A percentile compares a stretch with the other conserved stretches of the same genome.
Evolutionary conservation across 1,139 yeast species (phyloP).

Genomic region (Debaryomyces sp.): DNA sequence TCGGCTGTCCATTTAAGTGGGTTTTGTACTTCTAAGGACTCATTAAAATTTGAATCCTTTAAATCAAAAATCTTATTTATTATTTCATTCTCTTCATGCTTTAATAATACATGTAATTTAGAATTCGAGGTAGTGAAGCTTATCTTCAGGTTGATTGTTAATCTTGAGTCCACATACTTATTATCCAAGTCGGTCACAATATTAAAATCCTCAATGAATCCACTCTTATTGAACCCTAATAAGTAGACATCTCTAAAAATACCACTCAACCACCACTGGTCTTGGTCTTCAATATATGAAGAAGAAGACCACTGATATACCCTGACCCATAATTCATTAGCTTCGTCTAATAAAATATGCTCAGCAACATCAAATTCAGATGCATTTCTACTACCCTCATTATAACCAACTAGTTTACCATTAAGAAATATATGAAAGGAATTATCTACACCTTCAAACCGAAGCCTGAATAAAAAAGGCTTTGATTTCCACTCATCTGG

Average conservation of each 20-base stretch:
- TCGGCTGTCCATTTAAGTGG: constrained; percentile 37
- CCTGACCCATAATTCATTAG: constrained; percentile 23
- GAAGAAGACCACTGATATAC: constrained; percentile 36
- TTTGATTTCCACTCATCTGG: constrained; percentile 14
- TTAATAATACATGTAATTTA: constrained; percentile 1
- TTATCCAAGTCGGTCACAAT: constrained; percentile 17
- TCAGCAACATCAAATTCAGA: constrained; percentile 28
- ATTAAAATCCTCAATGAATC: constrained; percentile 17
- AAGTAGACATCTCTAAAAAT: constrained; percentile 22
- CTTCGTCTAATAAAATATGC: constrained; percentile 9
- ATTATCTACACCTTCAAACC: constrained; percentile 38
- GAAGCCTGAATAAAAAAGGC: constrained; percentile 18
- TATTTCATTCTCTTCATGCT: background rate
- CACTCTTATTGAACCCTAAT: constrained; percentile 14
- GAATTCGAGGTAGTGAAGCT: background rate
- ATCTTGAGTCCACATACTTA: constrained; percentile 9
- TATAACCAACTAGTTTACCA: constrained; percentile 28
- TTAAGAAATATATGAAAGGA: constrained; percentile 32
- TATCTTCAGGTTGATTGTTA: constrained; percentile 5
- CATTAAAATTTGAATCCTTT: constrained; percentile 1
- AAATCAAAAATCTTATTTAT: constrained; percentile 3
- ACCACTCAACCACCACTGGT: constrained; percentile 39
- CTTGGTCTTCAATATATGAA: constrained; percentile 37
- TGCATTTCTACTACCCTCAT: constrained; percentile 33
- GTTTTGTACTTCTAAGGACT: constrained; percentile 7